Conservation (phyloP, 2,329 filamentous ascomycete genomes). For the Xylaria digitata region DNA sequence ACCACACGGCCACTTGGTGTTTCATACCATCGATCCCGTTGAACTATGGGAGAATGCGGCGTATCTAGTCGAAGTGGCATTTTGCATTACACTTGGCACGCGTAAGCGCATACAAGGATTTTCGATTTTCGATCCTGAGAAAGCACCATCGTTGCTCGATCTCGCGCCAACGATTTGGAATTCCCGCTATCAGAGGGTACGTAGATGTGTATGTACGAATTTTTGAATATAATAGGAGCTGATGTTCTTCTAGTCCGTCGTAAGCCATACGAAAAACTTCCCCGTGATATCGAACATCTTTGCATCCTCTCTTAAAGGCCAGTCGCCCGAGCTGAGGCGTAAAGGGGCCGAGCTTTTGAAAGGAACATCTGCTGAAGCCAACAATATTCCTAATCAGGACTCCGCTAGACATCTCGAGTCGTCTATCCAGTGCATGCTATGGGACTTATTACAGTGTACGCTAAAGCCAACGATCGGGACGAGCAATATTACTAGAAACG, state of each 20-base stretch:
- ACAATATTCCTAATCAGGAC: background rate
- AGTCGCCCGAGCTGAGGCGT: slow-evolving; percentile 41
- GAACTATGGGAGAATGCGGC: slow-evolving; percentile 28
- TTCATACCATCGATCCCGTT: background rate
- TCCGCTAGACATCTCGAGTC: slow-evolving; percentile 19
- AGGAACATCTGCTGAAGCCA: background rate
- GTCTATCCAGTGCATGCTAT: slow-evolving; percentile 40
- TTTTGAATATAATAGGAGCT: slow-evolving; percentile 1
- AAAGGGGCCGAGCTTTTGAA: slow-evolving; percentile 37
- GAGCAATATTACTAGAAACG: background rate
- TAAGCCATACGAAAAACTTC: slow-evolving; percentile 41
- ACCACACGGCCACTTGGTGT: background rate
- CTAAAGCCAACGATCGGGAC: slow-evolving; percentile 41
- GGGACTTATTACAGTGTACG: slow-evolving; percentile 42
- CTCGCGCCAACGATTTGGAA: slow-evolving; percentile 41
- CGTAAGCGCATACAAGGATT: slow-evolving; percentile 23
- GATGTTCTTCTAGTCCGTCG: slow-evolving; percentile 36
- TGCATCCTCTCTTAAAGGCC: slow-evolving; percentile 36
- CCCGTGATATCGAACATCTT: slow-evolving; percentile 44
- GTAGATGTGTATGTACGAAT: background rate
- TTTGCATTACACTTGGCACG: slow-evolving; percentile 31
- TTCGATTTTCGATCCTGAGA: slow-evolving; percentile 5
- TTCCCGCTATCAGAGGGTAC: slow-evolving; percentile 35
- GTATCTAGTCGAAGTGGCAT: slow-evolving; percentile 28
- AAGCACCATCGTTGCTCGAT: slow-evolving; percentile 34